Evolutionary conservation across 1,139 yeast species (phyloP), one percentile per base, ranked within the genome.

Genomic region (Suhomyces guaymorum): DNA sequence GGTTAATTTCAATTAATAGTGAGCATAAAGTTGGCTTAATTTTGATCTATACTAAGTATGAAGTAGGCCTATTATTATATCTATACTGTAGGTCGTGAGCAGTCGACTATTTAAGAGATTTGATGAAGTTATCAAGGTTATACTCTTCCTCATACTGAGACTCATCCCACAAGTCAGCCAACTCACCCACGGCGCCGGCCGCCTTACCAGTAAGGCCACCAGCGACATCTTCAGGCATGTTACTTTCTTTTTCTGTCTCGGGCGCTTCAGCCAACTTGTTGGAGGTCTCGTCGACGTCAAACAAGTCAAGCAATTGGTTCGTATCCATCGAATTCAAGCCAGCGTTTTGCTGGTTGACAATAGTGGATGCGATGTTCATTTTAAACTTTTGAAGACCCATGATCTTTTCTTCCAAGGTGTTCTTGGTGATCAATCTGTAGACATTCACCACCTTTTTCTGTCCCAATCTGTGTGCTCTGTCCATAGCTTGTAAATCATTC

Each of bases 401-500:
- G 44, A 94, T 94, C 63, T 94, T 90, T 55, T 92, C 98, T 59
- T 94, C 99, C 46, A 94, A 70, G 0, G 98, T 92, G 51, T 87
- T 82, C 54, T 89, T 82, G 7, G 99, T 94, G 49, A 94, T 87
- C 48, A 94, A 73, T 51, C 97, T 73, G 55, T 90, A 90, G 12
- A 94, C 98, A 59, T 89, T 88, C 29, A 94, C 99, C 24, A 92
- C 97, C 57, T 90, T 92, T 67, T 89, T 89, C 63, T 94, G 99
- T 4, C 99, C 99, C 48, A 94, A 79, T 59, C 99, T 76, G 61
- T 94, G 99, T 0, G 98, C 98, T 54, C 99, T 75, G 58, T 94
- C 99, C 99, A 94, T 94, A 0, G 99, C 99, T 59, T 94, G 99
- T 42, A 94, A 70, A 67, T 94, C 99, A 55, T 89, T 92, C 99